phyloP scores from a whole-genome alignment of 805 yeast genomes.

The Candida saitoana region DNA sequence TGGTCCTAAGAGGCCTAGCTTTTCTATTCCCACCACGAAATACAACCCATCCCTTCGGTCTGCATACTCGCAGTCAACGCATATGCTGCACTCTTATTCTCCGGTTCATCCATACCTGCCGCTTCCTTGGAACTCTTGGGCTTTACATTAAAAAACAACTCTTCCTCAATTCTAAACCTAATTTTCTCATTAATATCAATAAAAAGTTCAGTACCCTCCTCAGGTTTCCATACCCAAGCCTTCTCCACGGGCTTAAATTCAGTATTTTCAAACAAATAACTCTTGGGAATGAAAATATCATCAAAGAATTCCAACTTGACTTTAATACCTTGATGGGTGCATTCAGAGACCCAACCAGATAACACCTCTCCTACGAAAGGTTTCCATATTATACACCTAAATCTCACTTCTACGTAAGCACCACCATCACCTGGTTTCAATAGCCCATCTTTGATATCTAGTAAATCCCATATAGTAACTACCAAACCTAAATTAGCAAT shows the following conservation, averaged over 20 bases:
- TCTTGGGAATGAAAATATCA: conserved; percentile 85
- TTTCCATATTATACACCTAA: conserved; percentile 77
- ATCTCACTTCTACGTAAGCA: conserved; percentile 66
- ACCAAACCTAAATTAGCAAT: conserved; percentile 82
- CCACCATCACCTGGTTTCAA: conserved; percentile 95
- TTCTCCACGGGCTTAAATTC: conserved; percentile 67
- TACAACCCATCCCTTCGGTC: conserved; percentile 94
- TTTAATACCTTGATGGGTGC: conserved; percentile 83
- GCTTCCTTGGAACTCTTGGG: conserved; percentile 67
- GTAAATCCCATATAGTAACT: conserved; percentile 77
- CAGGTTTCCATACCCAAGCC: conserved; percentile 91
- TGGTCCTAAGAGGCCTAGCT: neutral
- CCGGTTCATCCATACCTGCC: conserved; percentile 31
- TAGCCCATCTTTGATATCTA: conserved; percentile 81
- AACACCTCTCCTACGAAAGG: conserved; percentile 93
- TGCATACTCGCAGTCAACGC: conserved; percentile 87
- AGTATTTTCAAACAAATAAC: conserved; percentile 75
- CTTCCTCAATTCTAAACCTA: conserved; percentile 87
- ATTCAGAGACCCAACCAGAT: conserved; percentile 89
- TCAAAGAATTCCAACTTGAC: conserved; percentile 84
- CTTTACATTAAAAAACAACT: conserved; percentile 75
- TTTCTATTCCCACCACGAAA: conserved; percentile 87
- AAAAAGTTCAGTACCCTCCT: conserved; percentile 70
- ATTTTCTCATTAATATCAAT: conserved; percentile 89
- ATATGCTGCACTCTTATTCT: conserved; percentile 66